These are phyloP conservation scores for Pleurotus platypus DNA, from an alignment of 768 basidiomycete species.

Conservation along the genomic window DNA sequence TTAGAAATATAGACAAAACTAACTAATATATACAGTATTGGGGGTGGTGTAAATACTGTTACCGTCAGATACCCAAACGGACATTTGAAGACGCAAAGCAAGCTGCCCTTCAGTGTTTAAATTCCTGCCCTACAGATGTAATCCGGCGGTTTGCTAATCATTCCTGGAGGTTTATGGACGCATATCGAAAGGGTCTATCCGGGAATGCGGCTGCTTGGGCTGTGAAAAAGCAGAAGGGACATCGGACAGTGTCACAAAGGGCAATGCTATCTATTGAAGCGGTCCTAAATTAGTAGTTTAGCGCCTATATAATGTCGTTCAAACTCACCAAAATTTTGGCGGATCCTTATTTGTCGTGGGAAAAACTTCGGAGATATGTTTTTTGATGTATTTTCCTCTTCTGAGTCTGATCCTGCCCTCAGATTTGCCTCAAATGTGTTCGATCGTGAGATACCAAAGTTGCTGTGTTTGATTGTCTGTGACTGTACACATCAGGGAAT, in stretches of 20 bases:
- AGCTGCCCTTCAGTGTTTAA: background rate
- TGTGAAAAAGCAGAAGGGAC: slow-evolving; percentile 16
- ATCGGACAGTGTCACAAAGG: slow-evolving; percentile 14
- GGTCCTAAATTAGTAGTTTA: slow-evolving; percentile 15
- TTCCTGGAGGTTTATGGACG: slow-evolving; percentile 18
- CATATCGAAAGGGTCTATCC: slow-evolving; percentile 17
- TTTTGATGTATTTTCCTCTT: slow-evolving; percentile 15
- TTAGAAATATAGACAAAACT: background rate
- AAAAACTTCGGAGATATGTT: slow-evolving; percentile 18
- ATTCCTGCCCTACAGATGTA: background rate
- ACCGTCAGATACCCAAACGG: slow-evolving; percentile 8
- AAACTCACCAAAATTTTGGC: slow-evolving; percentile 21
- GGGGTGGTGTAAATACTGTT: slow-evolving; percentile 10
- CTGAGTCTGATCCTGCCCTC: slow-evolving; percentile 18
- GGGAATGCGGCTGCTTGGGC: slow-evolving; percentile 19
- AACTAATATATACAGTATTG: background rate
- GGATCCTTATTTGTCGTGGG: slow-evolving; percentile 16
- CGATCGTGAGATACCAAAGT: slow-evolving; percentile 10
- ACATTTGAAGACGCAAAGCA: slow-evolving; percentile 10
- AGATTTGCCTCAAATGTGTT: slow-evolving; percentile 16
- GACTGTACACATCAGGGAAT: slow-evolving; percentile 14
- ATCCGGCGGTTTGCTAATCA: slow-evolving; percentile 10
- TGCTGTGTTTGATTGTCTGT: slow-evolving; percentile 22
- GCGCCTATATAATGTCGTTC: background rate
- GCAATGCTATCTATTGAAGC: slow-evolving; percentile 17